Base-by-base conservation (phyloP, 306 rosid species). In the Arachis stenosperma region DNA sequence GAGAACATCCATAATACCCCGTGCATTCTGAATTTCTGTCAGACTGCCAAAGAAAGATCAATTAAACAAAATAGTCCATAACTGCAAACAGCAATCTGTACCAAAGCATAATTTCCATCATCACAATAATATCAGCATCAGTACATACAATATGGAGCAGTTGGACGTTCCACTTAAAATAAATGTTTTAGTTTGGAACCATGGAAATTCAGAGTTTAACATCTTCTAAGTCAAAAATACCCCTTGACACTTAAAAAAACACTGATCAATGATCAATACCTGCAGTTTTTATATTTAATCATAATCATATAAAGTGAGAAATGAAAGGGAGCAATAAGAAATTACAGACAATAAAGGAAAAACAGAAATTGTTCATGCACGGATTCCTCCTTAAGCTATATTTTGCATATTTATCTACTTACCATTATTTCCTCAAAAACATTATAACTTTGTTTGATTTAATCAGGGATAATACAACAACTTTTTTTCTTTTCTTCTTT, bases 1-100 rank as follows among this genome's bases (percentile, higher is more conserved):
- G 65, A 94, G 92, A 76, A 94, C 97, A 69, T 94, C 98, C 98
- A 91, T 88, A 80, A 94, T 88, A 58, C 98, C 98, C 61, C 94
- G 90, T 62, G 96, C 98, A 87, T 94, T 94, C 86, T 94, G 98
- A 81, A 94, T 86, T 94, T 94, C 97, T 0, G 90, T 79, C 88
- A 91, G 72, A 81, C 99, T 94, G 85, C 48, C 53, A 80, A 82
- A 39, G 52, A 81, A 74, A 13, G 14, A 70, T 69, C 15, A 39
- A 77, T 81, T 67, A 50, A 86, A 62, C 11, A 75, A 37, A 61
- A 52, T 33, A 7, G 39, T 7, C 47, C 65, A 68, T 8, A 57
- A 67, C 58, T 65, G 41, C 46, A 63, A 44, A 67, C 47, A 15
- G 74, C 4, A 58, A 56, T 55, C 42, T 33, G 6, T 75, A 61